A percentile compares a stretch with the other conserved stretches of the same genome.
These are phyloP conservation scores for Hypomontagnella monticulosa DNA, from an alignment of 495 filamentous ascomycete species.

Conservation along the genomic window DNA sequence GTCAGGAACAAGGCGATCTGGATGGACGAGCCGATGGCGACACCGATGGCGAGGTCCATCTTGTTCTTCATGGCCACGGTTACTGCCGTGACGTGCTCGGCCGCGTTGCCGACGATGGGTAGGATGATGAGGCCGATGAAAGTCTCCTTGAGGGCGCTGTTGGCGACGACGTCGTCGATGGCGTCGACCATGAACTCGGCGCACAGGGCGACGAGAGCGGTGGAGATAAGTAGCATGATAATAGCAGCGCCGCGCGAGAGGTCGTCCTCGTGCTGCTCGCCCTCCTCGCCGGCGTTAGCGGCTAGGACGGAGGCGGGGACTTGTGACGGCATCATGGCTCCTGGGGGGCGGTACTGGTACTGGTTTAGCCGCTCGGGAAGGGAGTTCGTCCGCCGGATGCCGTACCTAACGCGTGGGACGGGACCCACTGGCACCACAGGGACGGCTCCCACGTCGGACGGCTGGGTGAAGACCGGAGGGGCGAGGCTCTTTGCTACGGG, in stretches of 20 bases:
- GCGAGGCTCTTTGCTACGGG: conserved; percentile 57
- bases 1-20: conserved; percentile 92
- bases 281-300: conserved; percentile 47
- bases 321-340: conserved; percentile 55
- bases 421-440: conserved; percentile 50
- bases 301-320: conserved; percentile 48
- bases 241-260: conserved; percentile 81
- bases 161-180: conserved; percentile 74
- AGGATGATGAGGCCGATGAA: conserved; percentile 91
- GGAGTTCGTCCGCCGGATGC: conserved; percentile 80
- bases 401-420: conserved; percentile 63
- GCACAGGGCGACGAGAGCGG: conserved; percentile 82
- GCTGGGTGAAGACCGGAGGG: conserved; percentile 55
- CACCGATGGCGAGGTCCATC: conserved; percentile 93
- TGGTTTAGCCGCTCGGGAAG: conserved; percentile 76
- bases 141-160: conserved; percentile 72
- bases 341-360: conserved; percentile 51
- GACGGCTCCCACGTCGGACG: conserved; percentile 32
- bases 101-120: conserved; percentile 91
- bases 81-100: conserved; percentile 91
- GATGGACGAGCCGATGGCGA: conserved; percentile 87
- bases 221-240: conserved; percentile 77
- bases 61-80: conserved; percentile 93
- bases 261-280: conserved; percentile 58
- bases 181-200: conserved; percentile 88